phyloP scores from a whole-genome alignment of 139 green algal genomes.

The Auxenochlorella protothecoides region DNA sequence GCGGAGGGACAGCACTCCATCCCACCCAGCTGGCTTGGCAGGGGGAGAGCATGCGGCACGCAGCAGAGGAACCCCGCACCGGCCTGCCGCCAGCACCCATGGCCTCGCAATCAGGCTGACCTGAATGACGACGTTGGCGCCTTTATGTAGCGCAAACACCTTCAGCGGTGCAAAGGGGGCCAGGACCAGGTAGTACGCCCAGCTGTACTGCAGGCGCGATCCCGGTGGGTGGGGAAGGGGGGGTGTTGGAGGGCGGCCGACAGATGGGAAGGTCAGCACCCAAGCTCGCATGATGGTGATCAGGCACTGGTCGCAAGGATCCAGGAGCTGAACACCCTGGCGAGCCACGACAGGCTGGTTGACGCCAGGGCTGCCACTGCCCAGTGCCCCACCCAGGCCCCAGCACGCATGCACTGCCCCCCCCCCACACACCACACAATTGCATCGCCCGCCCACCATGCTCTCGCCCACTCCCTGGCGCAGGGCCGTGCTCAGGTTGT shows the following conservation, averaged over 20 bases:
- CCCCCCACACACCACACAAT: not conserved
- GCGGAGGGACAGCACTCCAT: too few species aligned
- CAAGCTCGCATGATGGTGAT: not conserved
- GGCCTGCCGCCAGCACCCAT: too few species aligned
- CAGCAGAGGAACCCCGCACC: too few species aligned
- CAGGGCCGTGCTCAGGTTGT: slow-evolving; percentile 17
- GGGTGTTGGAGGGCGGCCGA: not conserved
- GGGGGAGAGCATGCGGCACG: too few species aligned
- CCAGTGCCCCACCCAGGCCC: not conserved
- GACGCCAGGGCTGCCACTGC: too few species aligned
- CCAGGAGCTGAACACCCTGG: not conserved
- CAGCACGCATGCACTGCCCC: not conserved
- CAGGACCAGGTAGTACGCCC: slow-evolving; percentile 4
- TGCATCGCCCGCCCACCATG: not conserved
- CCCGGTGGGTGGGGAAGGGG: not conserved
- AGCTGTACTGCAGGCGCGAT: not conserved
- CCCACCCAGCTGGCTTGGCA: too few species aligned
- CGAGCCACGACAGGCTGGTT: too few species aligned
- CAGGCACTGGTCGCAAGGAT: too few species aligned
- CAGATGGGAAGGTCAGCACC: not conserved
- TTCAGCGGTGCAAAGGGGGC: slow-evolving; percentile 1
- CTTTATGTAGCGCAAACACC: not conserved
- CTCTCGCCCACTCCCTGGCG: slow-evolving; percentile 1
- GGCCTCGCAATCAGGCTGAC: not conserved
- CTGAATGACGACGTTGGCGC: slow-evolving; percentile 7